Conservation (phyloP, 192 early-diverging fungal genomes). For the Umbelopsis sp. region DNA sequence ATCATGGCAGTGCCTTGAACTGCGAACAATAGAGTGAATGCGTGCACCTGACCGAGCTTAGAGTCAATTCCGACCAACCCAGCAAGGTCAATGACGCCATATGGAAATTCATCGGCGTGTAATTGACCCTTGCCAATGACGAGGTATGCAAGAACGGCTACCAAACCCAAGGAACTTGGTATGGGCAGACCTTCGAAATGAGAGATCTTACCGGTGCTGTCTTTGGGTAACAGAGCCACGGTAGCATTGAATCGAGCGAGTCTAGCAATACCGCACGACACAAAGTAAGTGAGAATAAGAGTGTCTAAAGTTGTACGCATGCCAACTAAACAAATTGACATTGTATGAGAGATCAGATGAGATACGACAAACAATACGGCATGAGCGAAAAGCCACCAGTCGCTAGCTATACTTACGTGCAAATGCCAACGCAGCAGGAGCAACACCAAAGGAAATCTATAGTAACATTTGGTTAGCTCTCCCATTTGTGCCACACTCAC, state of each 20-base stretch:
- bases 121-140: constrained; percentile 38
- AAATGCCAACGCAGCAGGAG: constrained; percentile 37
- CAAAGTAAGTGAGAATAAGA: constrained; percentile 80
- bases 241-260: constrained; percentile 92
- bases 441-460: constrained; percentile 54
- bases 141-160: constrained; percentile 67
- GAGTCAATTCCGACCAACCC: constrained; percentile 49
- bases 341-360: neutral
- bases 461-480: neutral
- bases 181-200: constrained; percentile 94
- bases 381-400: neutral
- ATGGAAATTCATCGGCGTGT: constrained; percentile 13
- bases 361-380: neutral
- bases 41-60: constrained; percentile 71
- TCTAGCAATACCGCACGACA: constrained; percentile 83
- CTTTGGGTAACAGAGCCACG: constrained; percentile 73
- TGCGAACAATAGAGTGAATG: constrained; percentile 76
- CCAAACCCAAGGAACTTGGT: constrained; percentile 74
- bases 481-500: neutral
- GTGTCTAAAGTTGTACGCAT: constrained; percentile 84
- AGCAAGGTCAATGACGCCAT: constrained; percentile 42
- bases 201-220: constrained; percentile 72
- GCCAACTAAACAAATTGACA: constrained; percentile 78
- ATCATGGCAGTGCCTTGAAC: constrained; percentile 83
- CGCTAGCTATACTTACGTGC: constrained; percentile 25